phyloP scores from a whole-genome alignment of 352 stramenopile species.

The Pythium utonaiense region DNA sequence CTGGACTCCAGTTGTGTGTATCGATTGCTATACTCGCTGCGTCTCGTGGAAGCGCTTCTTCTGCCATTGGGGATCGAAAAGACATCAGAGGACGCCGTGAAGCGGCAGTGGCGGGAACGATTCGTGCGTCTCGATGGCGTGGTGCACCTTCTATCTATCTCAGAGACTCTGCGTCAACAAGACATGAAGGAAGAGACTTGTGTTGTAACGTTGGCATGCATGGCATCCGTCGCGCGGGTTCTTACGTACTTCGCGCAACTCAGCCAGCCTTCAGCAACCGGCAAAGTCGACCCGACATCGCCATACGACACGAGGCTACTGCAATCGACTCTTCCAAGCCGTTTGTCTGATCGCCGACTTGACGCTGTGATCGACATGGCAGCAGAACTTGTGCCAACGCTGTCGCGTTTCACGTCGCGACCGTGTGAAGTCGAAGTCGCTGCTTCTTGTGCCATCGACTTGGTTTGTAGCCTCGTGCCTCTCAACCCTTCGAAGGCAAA shows the following conservation, averaged over 20 bases:
- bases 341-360: conserved; percentile 1
- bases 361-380: neutral
- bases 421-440: neutral
- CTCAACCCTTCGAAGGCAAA: conserved; percentile 3
- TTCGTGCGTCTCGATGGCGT: conserved; percentile 66
- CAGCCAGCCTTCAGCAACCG: neutral
- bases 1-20: conserved; percentile 47
- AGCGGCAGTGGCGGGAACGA: conserved; percentile 71
- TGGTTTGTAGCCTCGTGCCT: conserved; percentile 15
- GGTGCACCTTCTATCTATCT: conserved; percentile 34
- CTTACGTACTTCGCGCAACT: conserved; percentile 25
- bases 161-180: conserved; percentile 33
- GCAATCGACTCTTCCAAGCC: conserved; percentile 8
- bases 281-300: conserved; percentile 1
- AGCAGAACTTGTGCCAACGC: neutral
- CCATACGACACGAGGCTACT: conserved; percentile 16
- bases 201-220: conserved; percentile 29
- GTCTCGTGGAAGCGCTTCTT: conserved; percentile 66
- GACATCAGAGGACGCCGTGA: conserved; percentile 31
- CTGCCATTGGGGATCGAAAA: conserved; percentile 27
- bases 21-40: conserved; percentile 59
- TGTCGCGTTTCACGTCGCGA: neutral
- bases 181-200: neutral
- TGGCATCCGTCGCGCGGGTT: conserved; percentile 37
- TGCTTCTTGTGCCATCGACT: conserved; percentile 3